A percentile compares a stretch with the other conserved stretches of the same genome.
phyloP scores from a whole-genome alignment of 164 flowering plant species.

The Malania oleifera region DNA sequence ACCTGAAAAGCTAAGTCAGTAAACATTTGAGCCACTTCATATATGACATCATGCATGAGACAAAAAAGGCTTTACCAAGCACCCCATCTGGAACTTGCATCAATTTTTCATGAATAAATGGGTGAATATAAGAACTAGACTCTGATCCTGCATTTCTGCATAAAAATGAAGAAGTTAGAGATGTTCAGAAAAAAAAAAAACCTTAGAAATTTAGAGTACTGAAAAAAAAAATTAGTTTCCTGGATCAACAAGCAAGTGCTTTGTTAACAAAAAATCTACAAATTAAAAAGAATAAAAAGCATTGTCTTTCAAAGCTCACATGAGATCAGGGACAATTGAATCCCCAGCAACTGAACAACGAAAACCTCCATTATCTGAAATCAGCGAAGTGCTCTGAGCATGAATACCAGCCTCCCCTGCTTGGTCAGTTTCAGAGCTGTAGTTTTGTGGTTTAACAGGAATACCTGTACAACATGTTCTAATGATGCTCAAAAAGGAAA shows the following conservation, averaged over 20 bases:
- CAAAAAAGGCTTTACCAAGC: slow-evolving; percentile 28
- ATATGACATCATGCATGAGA: background rate
- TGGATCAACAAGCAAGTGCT: background rate
- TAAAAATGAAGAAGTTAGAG: background rate
- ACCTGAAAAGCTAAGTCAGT: slow-evolving; percentile 29
- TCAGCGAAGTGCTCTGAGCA: slow-evolving; percentile 10
- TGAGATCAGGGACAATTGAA: slow-evolving; percentile 16
- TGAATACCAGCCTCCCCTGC: slow-evolving; percentile 11
- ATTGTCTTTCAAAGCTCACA: slow-evolving; percentile 23
- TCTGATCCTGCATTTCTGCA: slow-evolving; percentile 32
- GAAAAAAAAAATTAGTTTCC: background rate
- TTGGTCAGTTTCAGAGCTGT: slow-evolving; percentile 17
- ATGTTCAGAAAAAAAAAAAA: slow-evolving; percentile 1
- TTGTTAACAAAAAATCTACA: background rate
- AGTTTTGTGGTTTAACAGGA: slow-evolving; percentile 14
- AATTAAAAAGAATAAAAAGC: background rate
- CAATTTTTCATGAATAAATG: slow-evolving; percentile 42
- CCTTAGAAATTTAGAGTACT: background rate
- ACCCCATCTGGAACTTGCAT: slow-evolving; percentile 26
- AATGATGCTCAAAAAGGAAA: slow-evolving; percentile 4
- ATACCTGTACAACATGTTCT: slow-evolving; percentile 22
- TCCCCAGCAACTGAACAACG: slow-evolving; percentile 9
- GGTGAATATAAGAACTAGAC: slow-evolving; percentile 39
- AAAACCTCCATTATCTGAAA: slow-evolving; percentile 19
- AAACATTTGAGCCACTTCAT: slow-evolving; percentile 3